Conservation (phyloP, 345 rosid species). For the Tarenaya hassleriana region DNA sequence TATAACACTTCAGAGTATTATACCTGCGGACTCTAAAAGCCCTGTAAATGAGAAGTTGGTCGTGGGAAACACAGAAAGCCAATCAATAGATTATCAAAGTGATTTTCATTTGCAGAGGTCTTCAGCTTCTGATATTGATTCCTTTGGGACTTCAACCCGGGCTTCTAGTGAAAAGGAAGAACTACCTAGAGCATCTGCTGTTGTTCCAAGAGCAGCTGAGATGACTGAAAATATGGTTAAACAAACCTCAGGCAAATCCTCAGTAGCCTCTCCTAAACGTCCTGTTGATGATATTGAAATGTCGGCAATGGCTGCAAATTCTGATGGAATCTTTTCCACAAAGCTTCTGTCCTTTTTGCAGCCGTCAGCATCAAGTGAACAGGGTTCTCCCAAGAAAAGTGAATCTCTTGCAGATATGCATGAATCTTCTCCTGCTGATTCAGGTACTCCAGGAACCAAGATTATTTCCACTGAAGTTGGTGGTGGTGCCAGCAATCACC, state of each 20-base stretch:
- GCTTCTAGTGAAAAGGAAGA: constrained; percentile 13
- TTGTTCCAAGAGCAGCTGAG: no score
- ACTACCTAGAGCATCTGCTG: no score
- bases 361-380: constrained; percentile 2
- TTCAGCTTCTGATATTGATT: no score
- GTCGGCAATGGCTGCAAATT: constrained; percentile 8
- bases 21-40: constrained; percentile 19
- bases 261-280: no score
- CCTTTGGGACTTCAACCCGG: no score
- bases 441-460: constrained; percentile 6
- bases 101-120: no score
- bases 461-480: not conserved
- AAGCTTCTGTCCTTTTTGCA: no score
- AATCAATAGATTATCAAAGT: no score
- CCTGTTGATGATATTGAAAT: constrained; percentile 9
- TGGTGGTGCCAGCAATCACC: constrained; percentile 13
- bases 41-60: constrained; percentile 19
- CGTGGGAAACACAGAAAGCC: constrained; percentile 10
- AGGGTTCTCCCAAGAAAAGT: constrained; percentile 12
- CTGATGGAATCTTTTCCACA: not conserved
- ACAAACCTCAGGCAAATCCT: no score
- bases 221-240: no score
- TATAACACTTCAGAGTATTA: constrained; percentile 24
- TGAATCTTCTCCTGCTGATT: constrained; percentile 19
- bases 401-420: constrained; percentile 6